Evolutionary conservation across 2,329 filamentous ascomycete species (phyloP).

Genomic region (Metarhizium brunneum): DNA sequence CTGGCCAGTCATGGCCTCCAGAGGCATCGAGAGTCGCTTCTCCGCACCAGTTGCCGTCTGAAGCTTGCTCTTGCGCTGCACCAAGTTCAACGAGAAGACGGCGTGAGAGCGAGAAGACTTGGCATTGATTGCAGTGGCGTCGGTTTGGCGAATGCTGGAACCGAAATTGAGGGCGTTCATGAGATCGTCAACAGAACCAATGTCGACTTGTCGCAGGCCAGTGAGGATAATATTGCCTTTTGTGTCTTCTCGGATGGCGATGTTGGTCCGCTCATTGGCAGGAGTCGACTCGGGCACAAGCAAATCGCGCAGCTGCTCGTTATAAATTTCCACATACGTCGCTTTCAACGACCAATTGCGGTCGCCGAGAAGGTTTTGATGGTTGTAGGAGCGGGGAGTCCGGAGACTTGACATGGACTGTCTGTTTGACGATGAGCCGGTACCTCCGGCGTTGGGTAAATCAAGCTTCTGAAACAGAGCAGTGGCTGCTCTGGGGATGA

Average conservation of each 20-base stretch:
- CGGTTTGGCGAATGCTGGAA: slow-evolving; percentile 89
- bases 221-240: slow-evolving; percentile 93
- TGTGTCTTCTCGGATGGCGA: slow-evolving; percentile 89
- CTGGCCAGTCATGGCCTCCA: slow-evolving; percentile 63
- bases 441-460: slow-evolving; percentile 40
- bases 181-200: slow-evolving; percentile 87
- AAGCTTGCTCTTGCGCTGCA: slow-evolving; percentile 66
- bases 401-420: slow-evolving; percentile 53
- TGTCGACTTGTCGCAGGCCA: slow-evolving; percentile 75
- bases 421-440: slow-evolving; percentile 41
- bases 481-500: slow-evolving; percentile 85
- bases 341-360: slow-evolving; percentile 88
- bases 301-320: slow-evolving; percentile 88
- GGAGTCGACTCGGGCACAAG: slow-evolving; percentile 69
- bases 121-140: slow-evolving; percentile 93
- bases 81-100: slow-evolving; percentile 88
- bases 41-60: slow-evolving; percentile 50
- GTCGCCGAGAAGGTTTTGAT: slow-evolving; percentile 43
- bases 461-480: slow-evolving; percentile 84
- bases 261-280: slow-evolving; percentile 59
- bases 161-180: slow-evolving; percentile 85
- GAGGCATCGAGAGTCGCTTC: slow-evolving; percentile 78
- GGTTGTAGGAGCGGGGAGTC: slow-evolving; percentile 62
- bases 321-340: slow-evolving; percentile 96
- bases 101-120: slow-evolving; percentile 97